Base-by-base conservation (phyloP, 345 rosid genomes). In the Pseudoturritis turrita region DNA sequence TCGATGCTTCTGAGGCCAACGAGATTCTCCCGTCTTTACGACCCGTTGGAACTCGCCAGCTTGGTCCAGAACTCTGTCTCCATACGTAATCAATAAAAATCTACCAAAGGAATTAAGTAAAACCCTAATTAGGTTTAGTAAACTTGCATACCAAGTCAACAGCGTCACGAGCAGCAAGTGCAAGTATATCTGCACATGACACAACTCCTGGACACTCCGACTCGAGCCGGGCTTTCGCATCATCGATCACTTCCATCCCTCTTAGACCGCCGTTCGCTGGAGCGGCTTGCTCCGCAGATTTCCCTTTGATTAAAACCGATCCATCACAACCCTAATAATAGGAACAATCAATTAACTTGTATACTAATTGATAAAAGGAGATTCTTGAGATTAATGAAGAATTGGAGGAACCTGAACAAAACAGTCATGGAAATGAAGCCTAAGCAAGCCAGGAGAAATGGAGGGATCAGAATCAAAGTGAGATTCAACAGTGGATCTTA, bases 351-450 rank as follows among this genome's bases (percentile, higher is more conserved):
- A 40, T 4, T 3, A 33, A 52, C 50, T 26, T 62, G 37, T 37
- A 7, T 18, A 25, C 11, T 39, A 26, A 13, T 15, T 44, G 19
- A 18, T 26, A 2, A 7, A 68, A 55, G 8, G 57, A 25, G 51
- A 55, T 19, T 33, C 7, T 29, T 25, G 12, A 54, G 21, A 8
- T 47, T 47, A 23, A 47, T 31, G 44, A 46, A 4, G 41, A 6
- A 43, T 44, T 43, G 21, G 0, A 58, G 36, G 28, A 56, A 88
- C 90, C 89, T 88, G 90, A 56, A 86, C 90, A 47, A 86, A 88
- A 77, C 90, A 88, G 45, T 88, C 90, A 39, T 88, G 94, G 67
- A 88, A 86, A 50, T 88, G 93, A 78, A 88, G 87, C 82, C 94
- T 84, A 14, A 86, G 86, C 82, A 88, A 81, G 61, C 77, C 94